These are phyloP conservation scores for Psilocybe tampanensis DNA, from an alignment of 768 basidiomycete species.

Conservation along the genomic window DNA sequence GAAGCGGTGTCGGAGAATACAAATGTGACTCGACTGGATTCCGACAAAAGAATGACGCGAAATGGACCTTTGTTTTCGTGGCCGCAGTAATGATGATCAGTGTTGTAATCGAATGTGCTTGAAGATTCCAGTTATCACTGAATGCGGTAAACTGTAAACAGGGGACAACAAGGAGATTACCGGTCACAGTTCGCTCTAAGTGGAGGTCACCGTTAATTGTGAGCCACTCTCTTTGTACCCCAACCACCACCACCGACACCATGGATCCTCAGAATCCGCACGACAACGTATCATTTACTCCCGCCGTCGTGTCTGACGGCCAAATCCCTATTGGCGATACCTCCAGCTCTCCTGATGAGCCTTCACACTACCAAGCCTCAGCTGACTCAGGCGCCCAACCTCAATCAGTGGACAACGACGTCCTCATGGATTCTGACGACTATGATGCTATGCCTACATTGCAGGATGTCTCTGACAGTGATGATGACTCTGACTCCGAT, in stretches of 20 bases:
- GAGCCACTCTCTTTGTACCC: conserved; percentile 6
- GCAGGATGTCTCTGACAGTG: conserved; percentile 35
- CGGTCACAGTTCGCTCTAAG: conserved; percentile 4
- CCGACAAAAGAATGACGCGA: too few relatives aligned
- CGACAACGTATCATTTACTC: not conserved
- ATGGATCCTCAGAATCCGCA: conserved; percentile 8
- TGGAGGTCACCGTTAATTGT: conserved; percentile 1
- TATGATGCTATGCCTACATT: conserved; percentile 45
- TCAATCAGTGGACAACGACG: conserved; percentile 9
- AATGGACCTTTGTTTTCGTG: too few relatives aligned
- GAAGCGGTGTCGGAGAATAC: too few relatives aligned
- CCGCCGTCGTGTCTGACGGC: not conserved
- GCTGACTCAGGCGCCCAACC: conserved; percentile 15
- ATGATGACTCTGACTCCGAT: conserved; percentile 25
- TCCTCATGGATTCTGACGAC: conserved; percentile 29
- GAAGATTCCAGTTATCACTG: conserved; percentile 13
- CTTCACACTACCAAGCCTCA: conserved; percentile 1
- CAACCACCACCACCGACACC: conserved; percentile 6
- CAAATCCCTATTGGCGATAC: not conserved
- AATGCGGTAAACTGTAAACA: conserved; percentile 16
- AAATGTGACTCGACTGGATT: too few relatives aligned
- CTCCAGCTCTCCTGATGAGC: not conserved
- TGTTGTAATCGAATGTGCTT: too few relatives aligned
- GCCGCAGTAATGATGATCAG: too few relatives aligned
- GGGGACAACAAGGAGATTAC: conserved; percentile 15